phyloP scores from a whole-genome alignment of 345 rosid genomes.

The Rhodomyrtus tomentosa region DNA sequence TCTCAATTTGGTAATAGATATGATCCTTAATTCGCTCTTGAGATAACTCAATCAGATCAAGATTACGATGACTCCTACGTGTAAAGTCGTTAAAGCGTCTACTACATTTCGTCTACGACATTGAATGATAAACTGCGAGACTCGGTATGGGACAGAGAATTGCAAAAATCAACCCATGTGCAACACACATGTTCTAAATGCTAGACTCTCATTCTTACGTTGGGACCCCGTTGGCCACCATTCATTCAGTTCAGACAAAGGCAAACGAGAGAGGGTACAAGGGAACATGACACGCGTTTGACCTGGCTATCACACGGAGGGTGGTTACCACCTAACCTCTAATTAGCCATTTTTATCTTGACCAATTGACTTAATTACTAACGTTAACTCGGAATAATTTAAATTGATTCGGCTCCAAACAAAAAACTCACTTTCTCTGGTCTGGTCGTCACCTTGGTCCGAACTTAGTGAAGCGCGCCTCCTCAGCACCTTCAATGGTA shows the following conservation, averaged over 20 bases:
- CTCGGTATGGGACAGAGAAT: neutral
- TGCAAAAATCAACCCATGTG: neutral
- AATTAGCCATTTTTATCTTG: neutral
- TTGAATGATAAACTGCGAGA: neutral
- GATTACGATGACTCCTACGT: neutral
- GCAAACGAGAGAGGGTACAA: neutral
- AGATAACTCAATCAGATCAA: neutral
- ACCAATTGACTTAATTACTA: neutral
- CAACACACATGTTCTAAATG: neutral
- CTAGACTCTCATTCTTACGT: neutral
- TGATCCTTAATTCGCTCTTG: neutral
- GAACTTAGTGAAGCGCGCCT: neutral
- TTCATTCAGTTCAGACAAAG: neutral
- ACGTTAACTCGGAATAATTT: neutral
- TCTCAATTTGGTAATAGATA: neutral
- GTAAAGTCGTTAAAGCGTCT: neutral
- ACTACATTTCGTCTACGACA: fast-evolving
- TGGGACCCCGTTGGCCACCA: neutral
- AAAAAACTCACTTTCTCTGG: neutral
- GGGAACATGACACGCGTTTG: neutral
- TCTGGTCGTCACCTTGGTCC: neutral
- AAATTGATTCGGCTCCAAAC: neutral
- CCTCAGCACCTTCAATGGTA: neutral
- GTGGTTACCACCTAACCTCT: neutral
- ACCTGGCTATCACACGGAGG: neutral